Percentiles rank a stretch among this genome's conserved stretches.
These are phyloP conservation scores for Spergularia bocconei DNA, from an alignment of 148 eudicot species.

Conservation along the genomic window DNA sequence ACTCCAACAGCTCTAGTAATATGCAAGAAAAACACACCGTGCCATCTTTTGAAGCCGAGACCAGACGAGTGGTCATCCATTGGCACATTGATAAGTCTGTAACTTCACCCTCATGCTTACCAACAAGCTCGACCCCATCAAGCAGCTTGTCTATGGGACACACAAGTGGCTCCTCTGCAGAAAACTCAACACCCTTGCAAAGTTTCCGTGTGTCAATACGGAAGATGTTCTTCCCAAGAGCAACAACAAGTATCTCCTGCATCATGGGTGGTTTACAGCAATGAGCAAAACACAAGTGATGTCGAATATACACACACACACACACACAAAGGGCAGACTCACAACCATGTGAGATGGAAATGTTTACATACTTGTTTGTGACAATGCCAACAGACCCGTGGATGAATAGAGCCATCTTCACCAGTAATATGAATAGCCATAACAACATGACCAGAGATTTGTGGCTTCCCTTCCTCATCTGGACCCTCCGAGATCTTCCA, in stretches of 20 bases:
- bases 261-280: not conserved
- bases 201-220: constrained; percentile 83
- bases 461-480: constrained; percentile 83
- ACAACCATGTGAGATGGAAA: not conserved
- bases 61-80: constrained; percentile 99
- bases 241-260: constrained; percentile 92
- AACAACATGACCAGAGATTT: constrained; percentile 75
- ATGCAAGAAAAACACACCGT: constrained; percentile 52
- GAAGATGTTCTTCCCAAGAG: constrained; percentile 66
- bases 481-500: constrained; percentile 95
- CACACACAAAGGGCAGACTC: not conserved
- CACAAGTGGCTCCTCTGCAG: constrained; percentile 76
- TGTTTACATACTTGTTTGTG: constrained; percentile 80
- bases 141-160: constrained; percentile 70
- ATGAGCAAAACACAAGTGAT: not conserved
- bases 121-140: constrained; percentile 89
- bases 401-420: constrained; percentile 78
- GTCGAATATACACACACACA: not conserved
- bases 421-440: constrained; percentile 77
- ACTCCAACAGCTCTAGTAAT: constrained; percentile 9
- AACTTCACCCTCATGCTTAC: constrained; percentile 93
- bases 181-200: constrained; percentile 66
- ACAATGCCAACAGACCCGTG: constrained; percentile 98
- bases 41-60: constrained; percentile 93
- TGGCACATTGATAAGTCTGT: constrained; percentile 99